Evolutionary conservation across 805 yeast genomes (phyloP).

Genomic region (Yarrowia sp.): DNA sequence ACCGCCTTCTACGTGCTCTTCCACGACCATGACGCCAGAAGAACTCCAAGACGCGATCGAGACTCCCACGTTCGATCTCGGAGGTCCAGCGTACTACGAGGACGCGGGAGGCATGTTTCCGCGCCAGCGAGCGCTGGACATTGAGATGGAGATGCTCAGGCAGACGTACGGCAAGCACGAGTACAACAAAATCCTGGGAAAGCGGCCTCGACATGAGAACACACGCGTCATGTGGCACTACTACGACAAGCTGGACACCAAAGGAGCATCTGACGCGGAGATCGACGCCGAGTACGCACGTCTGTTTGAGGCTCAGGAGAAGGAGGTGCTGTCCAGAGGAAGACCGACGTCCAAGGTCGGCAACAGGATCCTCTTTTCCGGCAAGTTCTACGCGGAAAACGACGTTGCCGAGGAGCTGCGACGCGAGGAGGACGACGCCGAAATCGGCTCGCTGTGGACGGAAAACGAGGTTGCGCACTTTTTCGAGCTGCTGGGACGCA

Average conservation of each 20-base stretch:
- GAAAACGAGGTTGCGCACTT: slow-evolving; percentile 32
- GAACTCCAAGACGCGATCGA: neutral
- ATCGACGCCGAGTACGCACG: neutral
- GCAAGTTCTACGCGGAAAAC: neutral
- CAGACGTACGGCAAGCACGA: too few relatives aligned
- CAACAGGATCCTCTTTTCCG: too few relatives aligned
- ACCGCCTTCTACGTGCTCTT: neutral
- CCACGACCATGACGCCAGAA: neutral
- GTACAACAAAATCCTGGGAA: too few relatives aligned
- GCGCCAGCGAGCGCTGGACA: neutral
- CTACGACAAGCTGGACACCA: neutral
- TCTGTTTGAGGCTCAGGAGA: neutral
- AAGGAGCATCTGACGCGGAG: too few relatives aligned
- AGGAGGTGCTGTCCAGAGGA: neutral
- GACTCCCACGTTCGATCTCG: neutral
- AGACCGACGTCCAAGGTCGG: too few relatives aligned
- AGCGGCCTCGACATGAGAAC: too few relatives aligned
- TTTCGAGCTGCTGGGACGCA: slow-evolving; percentile 32
- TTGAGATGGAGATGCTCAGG: neutral
- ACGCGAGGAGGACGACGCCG: neutral
- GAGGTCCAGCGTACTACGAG: neutral
- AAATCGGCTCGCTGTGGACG: neutral
- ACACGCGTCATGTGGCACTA: too few relatives aligned
- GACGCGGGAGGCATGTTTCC: neutral
- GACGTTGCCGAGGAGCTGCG: neutral